Evolutionary conservation across 257 asterid species (phyloP).

Genomic region (Prunella vulgaris): DNA sequence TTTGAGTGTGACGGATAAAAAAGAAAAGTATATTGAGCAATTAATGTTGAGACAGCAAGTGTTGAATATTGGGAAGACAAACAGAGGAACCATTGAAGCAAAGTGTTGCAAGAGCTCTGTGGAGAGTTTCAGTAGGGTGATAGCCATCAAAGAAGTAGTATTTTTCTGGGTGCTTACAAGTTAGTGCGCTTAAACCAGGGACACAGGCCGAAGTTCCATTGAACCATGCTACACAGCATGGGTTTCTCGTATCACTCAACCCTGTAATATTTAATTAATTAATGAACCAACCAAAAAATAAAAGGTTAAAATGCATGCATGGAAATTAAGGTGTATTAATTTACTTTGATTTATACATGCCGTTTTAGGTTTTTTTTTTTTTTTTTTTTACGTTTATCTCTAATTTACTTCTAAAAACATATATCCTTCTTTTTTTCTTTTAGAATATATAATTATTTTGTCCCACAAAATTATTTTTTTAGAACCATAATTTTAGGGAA

Average conservation of each 20-base stretch:
- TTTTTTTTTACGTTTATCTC: too few relatives aligned
- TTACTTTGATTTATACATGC: too few relatives aligned
- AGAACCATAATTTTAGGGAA: too few relatives aligned
- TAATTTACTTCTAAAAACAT: too few relatives aligned
- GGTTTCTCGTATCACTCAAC: conserved; percentile 43
- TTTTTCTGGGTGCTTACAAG: conserved; percentile 41
- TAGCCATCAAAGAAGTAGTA: conserved; percentile 70
- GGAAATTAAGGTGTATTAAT: not conserved
- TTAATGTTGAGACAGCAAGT: conserved; percentile 24
- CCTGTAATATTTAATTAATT: conserved; percentile 38
- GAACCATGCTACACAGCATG: conserved; percentile 61
- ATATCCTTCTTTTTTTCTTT: too few relatives aligned
- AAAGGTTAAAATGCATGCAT: not conserved
- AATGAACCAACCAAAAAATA: not conserved
- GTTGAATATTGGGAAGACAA: conserved; percentile 51
- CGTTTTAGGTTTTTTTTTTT: too few relatives aligned
- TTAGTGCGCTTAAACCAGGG: conserved; percentile 31
- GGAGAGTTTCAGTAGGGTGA: conserved; percentile 62
- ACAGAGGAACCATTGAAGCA: conserved; percentile 50
- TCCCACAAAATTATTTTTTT: too few relatives aligned
- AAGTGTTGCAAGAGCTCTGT: conserved; percentile 31
- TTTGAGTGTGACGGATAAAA: too few relatives aligned
- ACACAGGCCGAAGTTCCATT: conserved; percentile 70
- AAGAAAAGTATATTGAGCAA: not conserved
- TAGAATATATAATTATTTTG: too few relatives aligned